phyloP scores from a whole-genome alignment of 2,329 filamentous ascomycete genomes.

The Alternaria hordeiaustralica region DNA sequence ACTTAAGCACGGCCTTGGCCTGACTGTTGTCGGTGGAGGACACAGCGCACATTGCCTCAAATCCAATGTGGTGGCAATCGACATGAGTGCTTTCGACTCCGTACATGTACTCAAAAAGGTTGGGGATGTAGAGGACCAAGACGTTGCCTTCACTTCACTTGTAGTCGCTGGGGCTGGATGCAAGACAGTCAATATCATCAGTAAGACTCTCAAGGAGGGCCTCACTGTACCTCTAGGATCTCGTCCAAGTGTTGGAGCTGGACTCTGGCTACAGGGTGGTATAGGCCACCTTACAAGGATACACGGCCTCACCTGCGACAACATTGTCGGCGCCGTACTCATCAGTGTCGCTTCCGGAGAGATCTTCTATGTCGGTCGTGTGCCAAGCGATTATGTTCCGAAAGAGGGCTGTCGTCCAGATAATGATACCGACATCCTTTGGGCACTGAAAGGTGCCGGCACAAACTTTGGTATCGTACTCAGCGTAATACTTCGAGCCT shows the following conservation, averaged over 20 bases:
- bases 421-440: conserved; percentile 62
- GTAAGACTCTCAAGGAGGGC: conserved; percentile 53
- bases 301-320: conserved; percentile 65
- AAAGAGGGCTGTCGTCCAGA: conserved; percentile 50
- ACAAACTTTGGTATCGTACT: conserved; percentile 66
- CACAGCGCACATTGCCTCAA: conserved; percentile 66
- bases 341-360: conserved; percentile 59
- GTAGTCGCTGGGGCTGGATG: conserved; percentile 64
- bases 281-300: conserved; percentile 65
- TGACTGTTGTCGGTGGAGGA: conserved; percentile 64
- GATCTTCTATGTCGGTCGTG: conserved; percentile 59
- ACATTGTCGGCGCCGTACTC: conserved; percentile 66
- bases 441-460: conserved; percentile 65
- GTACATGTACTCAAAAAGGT: conserved; percentile 52
- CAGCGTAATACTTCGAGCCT: conserved; percentile 61
- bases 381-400: conserved; percentile 57
- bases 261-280: conserved; percentile 69
- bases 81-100: conserved; percentile 64
- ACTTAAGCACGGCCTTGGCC: conserved; percentile 50
- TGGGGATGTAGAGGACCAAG: conserved; percentile 24
- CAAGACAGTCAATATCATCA: conserved; percentile 62
- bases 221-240: conserved; percentile 66
- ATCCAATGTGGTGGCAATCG: conserved; percentile 61
- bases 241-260: conserved; percentile 68
- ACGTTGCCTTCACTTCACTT: conserved; percentile 34